Evolutionary conservation across 805 yeast species (phyloP).

Genomic region (Metschnikowia lunata): DNA sequence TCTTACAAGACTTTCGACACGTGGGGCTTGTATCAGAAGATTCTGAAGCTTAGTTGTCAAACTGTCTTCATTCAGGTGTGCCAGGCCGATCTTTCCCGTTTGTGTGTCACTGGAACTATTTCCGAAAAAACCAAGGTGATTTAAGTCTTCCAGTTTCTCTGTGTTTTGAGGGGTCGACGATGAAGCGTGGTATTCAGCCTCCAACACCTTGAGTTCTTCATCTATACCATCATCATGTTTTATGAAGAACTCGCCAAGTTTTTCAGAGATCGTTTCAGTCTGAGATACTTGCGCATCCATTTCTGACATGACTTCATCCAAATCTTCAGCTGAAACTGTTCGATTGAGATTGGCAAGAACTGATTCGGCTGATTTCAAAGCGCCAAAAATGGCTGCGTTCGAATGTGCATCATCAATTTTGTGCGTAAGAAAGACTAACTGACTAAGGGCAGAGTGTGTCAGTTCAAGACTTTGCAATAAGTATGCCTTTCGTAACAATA

Average conservation of each 20-base stretch:
- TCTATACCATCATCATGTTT: constrained; percentile 27
- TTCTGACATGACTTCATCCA: constrained; percentile 25
- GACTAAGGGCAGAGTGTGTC: constrained; percentile 16
- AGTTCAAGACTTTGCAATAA: constrained; percentile 18
- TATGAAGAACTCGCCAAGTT: constrained; percentile 13
- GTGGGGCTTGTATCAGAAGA: background rate
- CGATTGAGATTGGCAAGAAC: constrained; percentile 27
- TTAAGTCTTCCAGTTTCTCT: background rate
- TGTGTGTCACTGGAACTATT: too few species aligned
- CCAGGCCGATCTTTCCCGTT: too few species aligned
- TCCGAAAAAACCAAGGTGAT: background rate
- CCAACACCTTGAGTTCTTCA: constrained; percentile 24
- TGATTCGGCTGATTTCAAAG: constrained; percentile 24
- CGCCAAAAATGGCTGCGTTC: constrained; percentile 23
- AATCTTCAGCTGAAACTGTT: constrained; percentile 23
- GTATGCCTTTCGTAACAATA: constrained; percentile 16
- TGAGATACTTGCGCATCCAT: constrained; percentile 28
- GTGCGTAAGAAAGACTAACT: constrained; percentile 22
- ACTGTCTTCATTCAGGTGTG: background rate
- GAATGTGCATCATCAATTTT: constrained; percentile 35
- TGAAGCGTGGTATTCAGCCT: constrained; percentile 2
- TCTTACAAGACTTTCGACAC: too few species aligned
- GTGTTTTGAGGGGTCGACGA: background rate
- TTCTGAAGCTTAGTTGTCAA: background rate
- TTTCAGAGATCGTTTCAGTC: constrained; percentile 26